Evolutionary conservation across 352 stramenopile genomes (phyloP), one percentile per base, ranked within the genome.

Genomic region (Globisporangium heterothallicum): DNA sequence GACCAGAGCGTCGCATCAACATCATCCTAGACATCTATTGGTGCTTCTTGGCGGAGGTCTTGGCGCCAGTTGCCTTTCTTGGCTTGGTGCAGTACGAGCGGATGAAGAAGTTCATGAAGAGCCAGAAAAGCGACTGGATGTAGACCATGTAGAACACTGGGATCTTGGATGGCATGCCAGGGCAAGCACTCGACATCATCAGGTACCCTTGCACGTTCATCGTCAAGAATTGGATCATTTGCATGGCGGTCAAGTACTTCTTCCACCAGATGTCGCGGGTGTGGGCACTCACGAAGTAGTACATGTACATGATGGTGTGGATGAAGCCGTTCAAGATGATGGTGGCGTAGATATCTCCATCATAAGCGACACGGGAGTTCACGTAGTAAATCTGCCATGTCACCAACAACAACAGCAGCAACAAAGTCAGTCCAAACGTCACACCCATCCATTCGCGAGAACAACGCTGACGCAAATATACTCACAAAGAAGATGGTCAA

Each of bases 291-390:
- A 98, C 94, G 59, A 98, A 98, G 87, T 98, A 99, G 74, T 99
- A 99, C 35, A 92, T 98, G 84, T 99, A 99, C 95, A 99, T 98
- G 61, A 99, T 94, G 22, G 92, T 97, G 76, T 99, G 96, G 63
- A 99, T 98, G 68, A 98, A 97, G 44, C 90, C 89, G 67, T 99
- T 99, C 30, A 98, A 68, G 27, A 98, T 78, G 60, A 98, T 95
- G 29, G 94, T 98, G 25, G 97, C 76, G 73, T 95, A 99, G 50
- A 98, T 90, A 72, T 98, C 95, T 47, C 94, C 94, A 71, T 98
- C 95, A 63, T 98, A 98, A 22, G 89, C 86, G 2, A 96, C 76
- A 59, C 97, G 88, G n/a, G 81, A 64, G 68, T 98, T 98, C 53
- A 98, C 73, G 86, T 92, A 98, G 74, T 98, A 98, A 58, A 98